Conservation (phyloP, 345 rosid species). For the Acer campestre region DNA sequence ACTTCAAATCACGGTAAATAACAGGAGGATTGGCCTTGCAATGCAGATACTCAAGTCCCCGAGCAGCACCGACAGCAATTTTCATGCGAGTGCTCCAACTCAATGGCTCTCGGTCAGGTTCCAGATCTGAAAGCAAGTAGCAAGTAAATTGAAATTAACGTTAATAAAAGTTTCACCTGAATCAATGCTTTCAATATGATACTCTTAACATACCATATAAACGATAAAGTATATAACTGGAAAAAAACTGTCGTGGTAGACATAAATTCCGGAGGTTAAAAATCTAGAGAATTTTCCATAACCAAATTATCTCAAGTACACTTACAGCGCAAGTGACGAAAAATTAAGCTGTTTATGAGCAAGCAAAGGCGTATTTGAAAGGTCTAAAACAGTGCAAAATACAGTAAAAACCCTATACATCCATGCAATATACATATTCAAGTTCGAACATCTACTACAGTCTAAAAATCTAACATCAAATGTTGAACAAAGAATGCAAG, state of each 20-base stretch:
- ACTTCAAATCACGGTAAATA: constrained; percentile 90
- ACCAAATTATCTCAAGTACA: neutral
- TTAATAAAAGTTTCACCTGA: neutral
- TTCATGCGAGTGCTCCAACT: constrained; percentile 82
- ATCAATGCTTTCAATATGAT: neutral
- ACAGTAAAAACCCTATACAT: too few relatives aligned
- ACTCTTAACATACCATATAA: neutral
- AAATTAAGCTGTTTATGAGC: neutral
- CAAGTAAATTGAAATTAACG: neutral
- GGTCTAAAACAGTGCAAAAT: neutral
- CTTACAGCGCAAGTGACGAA: neutral
- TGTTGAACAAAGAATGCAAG: neutral
- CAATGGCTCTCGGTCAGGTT: constrained; percentile 53
- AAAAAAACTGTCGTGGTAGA: neutral
- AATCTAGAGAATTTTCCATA: neutral
- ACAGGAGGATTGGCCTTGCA: constrained; percentile 93
- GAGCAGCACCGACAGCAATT: constrained; percentile 89
- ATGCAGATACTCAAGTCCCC: constrained; percentile 88
- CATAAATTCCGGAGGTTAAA: neutral
- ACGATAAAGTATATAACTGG: neutral
- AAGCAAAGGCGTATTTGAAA: neutral
- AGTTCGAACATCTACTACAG: neutral
- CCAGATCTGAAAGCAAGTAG: constrained; percentile 47
- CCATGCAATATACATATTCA: neutral
- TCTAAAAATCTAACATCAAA: neutral